Evolutionary conservation across 345 rosid genomes (phyloP).

Genomic region (Aquilaria malaccensis): DNA sequence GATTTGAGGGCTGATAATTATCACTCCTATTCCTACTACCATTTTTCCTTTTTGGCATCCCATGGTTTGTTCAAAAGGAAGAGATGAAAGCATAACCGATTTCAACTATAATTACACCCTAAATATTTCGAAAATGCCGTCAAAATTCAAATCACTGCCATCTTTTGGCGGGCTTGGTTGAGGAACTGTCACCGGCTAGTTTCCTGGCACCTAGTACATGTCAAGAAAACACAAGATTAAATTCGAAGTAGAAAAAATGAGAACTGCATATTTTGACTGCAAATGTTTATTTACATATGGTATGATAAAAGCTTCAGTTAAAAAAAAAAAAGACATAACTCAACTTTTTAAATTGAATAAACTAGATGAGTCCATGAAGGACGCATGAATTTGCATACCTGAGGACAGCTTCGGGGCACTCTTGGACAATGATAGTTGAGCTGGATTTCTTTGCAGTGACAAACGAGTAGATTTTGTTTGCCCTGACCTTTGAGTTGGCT

Average conservation of each 20-base stretch:
- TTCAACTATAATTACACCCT: conserved; percentile 11
- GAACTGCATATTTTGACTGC: too few species aligned
- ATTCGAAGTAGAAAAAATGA: too few species aligned
- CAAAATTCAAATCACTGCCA: conserved; percentile 24
- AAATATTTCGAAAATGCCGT: background rate
- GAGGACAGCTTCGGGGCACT: conserved; percentile 47
- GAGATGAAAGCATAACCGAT: background rate
- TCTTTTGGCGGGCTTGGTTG: conserved; percentile 23
- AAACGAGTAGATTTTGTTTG: conserved; percentile 44
- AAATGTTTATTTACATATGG: background rate
- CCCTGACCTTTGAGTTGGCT: conserved; percentile 36
- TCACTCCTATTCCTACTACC: too few species aligned
- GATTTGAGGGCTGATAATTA: too few species aligned
- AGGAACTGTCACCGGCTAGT: conserved; percentile 18
- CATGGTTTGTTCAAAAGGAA: background rate
- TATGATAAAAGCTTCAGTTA: background rate
- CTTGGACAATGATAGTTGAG: conserved; percentile 44
- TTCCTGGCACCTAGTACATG: conserved; percentile 31
- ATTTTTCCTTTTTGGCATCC: too few species aligned
- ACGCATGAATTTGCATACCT: conserved; percentile 29
- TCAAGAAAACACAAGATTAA: background rate
- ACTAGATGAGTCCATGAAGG: background rate
- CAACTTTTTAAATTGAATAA: background rate
- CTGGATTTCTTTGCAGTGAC: conserved; percentile 36
- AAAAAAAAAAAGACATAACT: background rate